Evolutionary conservation across 148 eudicot species (phyloP).

Genomic region (Mesembryanthemum crystallinum): DNA sequence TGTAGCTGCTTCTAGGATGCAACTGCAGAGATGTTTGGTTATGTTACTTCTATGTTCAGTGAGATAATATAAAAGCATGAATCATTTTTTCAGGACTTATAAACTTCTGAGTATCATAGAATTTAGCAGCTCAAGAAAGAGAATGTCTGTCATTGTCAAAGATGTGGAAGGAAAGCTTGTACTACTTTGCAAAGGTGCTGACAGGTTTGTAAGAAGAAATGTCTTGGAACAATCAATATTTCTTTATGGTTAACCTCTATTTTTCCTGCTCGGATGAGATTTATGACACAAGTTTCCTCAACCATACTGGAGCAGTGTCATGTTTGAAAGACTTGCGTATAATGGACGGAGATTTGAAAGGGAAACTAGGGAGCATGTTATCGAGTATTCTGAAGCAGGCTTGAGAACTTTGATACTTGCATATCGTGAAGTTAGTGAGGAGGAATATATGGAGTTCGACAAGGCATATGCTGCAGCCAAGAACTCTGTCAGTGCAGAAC

Average conservation of each 20-base stretch:
- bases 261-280: background rate
- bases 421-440: conserved; percentile 48
- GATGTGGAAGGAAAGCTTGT: conserved; percentile 45
- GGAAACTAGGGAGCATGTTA: conserved; percentile 52
- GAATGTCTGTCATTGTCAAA: conserved; percentile 62
- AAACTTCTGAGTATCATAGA: conserved; percentile 49
- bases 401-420: conserved; percentile 62
- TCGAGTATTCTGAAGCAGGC: conserved; percentile 60
- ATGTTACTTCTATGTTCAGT: background rate
- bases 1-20: background rate
- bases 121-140: conserved; percentile 68
- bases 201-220: conserved; percentile 44
- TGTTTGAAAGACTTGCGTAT: conserved; percentile 57
- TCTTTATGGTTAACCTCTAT: background rate
- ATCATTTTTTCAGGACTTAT: conserved; percentile 32
- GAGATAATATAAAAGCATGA: background rate
- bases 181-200: conserved; percentile 67
- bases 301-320: conserved; percentile 38
- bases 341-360: conserved; percentile 45
- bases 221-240: background rate
- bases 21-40: background rate
- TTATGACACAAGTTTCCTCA: conserved; percentile 4
- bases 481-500: conserved; percentile 41
- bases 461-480: conserved; percentile 44
- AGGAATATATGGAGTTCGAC: conserved; percentile 41